Conservation (phyloP, 768 basidiomycete species). For the Tephrocybe sp. region DNA sequence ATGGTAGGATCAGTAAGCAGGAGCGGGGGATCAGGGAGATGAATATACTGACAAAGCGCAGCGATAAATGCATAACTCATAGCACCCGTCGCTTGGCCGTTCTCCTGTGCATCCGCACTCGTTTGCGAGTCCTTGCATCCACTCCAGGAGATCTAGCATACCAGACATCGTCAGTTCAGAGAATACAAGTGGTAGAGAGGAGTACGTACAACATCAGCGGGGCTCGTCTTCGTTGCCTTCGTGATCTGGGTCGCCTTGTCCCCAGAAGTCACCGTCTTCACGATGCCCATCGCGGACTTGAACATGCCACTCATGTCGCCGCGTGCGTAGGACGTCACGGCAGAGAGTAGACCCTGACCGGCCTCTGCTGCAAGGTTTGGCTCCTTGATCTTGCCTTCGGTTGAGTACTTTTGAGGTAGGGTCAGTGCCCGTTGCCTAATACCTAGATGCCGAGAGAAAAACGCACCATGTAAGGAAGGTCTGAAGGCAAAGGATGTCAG, state of each 20-base stretch:
- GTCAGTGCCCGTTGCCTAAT: background rate
- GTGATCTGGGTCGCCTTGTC: constrained; percentile 64
- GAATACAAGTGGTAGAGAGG: background rate
- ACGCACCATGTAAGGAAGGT: constrained; percentile 67
- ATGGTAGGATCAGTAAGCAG: background rate
- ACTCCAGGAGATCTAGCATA: constrained; percentile 76
- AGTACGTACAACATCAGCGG: constrained; percentile 79
- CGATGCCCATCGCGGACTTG: constrained; percentile 66
- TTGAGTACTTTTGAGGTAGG: constrained; percentile 70
- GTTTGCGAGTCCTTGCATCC: constrained; percentile 82
- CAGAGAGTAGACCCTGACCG: constrained; percentile 81
- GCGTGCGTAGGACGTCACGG: constrained; percentile 71
- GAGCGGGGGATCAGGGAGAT: background rate
- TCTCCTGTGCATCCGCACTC: constrained; percentile 74
- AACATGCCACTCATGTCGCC: constrained; percentile 84
- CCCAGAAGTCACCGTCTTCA: constrained; percentile 73
- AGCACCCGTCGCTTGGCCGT: constrained; percentile 69
- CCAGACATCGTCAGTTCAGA: background rate
- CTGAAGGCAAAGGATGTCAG: constrained; percentile 31
- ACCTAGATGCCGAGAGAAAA: background rate
- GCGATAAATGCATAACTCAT: constrained; percentile 76
- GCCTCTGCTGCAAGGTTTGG: constrained; percentile 88
- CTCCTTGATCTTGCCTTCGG: constrained; percentile 94
- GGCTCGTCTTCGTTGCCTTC: constrained; percentile 67
- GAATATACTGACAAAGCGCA: constrained; percentile 45